A percentile compares a stretch with the other conserved stretches of the same genome.
Conservation (phyloP, 139 green algal genomes). For the Chlamydomonas sp. region DNA sequence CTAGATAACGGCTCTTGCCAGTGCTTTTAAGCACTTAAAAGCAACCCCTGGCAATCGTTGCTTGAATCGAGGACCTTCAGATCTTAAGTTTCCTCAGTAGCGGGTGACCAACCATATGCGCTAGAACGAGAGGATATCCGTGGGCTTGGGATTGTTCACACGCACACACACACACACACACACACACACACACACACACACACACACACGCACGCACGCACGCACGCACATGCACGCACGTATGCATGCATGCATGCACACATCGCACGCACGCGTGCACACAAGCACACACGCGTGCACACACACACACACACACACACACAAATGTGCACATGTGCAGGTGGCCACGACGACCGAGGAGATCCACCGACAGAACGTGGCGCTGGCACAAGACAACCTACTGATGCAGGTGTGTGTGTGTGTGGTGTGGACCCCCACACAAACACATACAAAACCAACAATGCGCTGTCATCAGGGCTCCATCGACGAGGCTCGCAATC, state of each 20-base stretch:
- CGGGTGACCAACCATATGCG: too few species aligned
- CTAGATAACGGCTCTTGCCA: background rate
- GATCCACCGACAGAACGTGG: conserved; percentile 30
- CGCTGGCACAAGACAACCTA: conserved; percentile 43
- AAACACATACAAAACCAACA: too few species aligned
- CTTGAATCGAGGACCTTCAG: too few species aligned
- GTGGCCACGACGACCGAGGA: conserved; percentile 33
- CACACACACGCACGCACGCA: background rate
- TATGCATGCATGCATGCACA: background rate
- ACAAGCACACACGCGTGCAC: too few species aligned
- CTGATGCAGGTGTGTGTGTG: too few species aligned
- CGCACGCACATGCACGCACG: background rate
- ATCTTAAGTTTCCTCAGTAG: too few species aligned
- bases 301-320: too few species aligned
- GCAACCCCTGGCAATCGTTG: too few species aligned
- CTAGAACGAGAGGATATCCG: too few species aligned
- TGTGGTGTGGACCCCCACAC: too few species aligned
- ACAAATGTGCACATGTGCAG: conserved; percentile 14
- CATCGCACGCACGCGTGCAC: background rate
- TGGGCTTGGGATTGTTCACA: too few species aligned
- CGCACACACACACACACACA: background rate
- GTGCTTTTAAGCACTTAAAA: background rate
- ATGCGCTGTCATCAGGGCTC: too few species aligned
- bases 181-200: background rate
- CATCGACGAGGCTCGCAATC: conserved; percentile 48